phyloP scores from a whole-genome alignment of 108 stramenopile genomes.

The Cyclotella atomus region DNA sequence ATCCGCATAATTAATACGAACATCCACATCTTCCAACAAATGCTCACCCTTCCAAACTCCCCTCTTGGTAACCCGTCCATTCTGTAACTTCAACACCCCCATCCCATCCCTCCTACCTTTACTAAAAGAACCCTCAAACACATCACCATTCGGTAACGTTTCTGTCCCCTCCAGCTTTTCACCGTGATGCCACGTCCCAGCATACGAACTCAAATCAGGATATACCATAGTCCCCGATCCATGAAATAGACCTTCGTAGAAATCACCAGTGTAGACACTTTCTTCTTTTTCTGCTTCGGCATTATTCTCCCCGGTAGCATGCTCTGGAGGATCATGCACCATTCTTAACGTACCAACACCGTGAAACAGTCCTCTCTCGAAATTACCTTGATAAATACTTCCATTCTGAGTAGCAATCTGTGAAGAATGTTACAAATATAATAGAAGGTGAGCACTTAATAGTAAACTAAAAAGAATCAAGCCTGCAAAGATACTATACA shows the following conservation, averaged over 20 bases:
- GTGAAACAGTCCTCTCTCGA: slow-evolving; percentile 30
- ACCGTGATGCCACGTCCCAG: slow-evolving; percentile 27
- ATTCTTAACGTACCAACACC: slow-evolving; percentile 25
- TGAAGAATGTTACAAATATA: no score
- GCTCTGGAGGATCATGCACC: slow-evolving; percentile 2
- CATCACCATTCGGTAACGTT: slow-evolving; percentile 33
- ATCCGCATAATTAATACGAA: slow-evolving; percentile 32
- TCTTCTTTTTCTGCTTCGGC: slow-evolving; percentile 14
- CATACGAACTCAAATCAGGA: slow-evolving; percentile 21
- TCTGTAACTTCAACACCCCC: slow-evolving; percentile 26
- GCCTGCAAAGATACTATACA: no score
- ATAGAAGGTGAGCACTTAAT: no score
- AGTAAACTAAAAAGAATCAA: no score
- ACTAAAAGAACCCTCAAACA: slow-evolving; percentile 39
- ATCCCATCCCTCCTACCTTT: slow-evolving; percentile 34
- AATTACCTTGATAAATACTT: slow-evolving; percentile 41
- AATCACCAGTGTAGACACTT: slow-evolving; percentile 38
- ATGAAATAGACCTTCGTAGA: slow-evolving; percentile 31
- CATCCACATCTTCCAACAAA: slow-evolving; percentile 28
- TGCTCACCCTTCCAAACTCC: slow-evolving; percentile 28
- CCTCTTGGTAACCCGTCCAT: slow-evolving; percentile 21
- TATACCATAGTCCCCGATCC: slow-evolving; percentile 35
- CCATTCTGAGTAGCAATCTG: slow-evolving; percentile 34
- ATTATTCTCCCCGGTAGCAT: background rate
- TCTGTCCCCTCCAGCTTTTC: slow-evolving; percentile 26